Evolutionary conservation across 805 yeast genomes (phyloP), one percentile per base, ranked within the genome.

Genomic region (Scheffersomyces lignosus): DNA sequence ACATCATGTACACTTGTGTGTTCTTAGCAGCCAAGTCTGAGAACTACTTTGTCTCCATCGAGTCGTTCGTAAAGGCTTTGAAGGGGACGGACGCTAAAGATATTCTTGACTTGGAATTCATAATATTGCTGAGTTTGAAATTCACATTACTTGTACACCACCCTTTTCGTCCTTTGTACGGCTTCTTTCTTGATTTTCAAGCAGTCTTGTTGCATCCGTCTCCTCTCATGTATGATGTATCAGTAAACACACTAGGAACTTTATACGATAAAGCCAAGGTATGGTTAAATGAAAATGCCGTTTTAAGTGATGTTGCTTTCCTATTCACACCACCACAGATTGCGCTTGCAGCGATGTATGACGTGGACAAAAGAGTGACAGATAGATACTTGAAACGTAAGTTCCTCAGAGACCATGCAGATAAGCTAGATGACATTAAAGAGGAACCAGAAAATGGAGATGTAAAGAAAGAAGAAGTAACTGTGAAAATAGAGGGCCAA

Each of bases 11-110:
- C 44, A 64, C 72, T 4, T 83, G 96, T 44, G 75, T 93, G 9
- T 93, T 89, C 57, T 66, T 93, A 23, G 96, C 97, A 4, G 90
- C 96, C 29, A 93, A 93, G 61, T 78, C 90, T 13, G 99, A 93
- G 54, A 91, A 93, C 62, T 83, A 79, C 58, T 91, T 90, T 62
- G 83, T 93, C 20, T 78, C 96, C 18, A 85, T 91, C 41, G 83
- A 84, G 29, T 75, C 86, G 8, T 90, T 91, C 56, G 81, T 87
- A 37, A 75, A 77, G 37, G 76, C 83, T 31, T 75, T 91, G 15
- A 80, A 79, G 12, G 82, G 83, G 36, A 77, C 86, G 1, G 77
- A 80, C 25, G 81, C 84, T 1, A 71, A 71, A 13, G 78, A 82
- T 26, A 80, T 93, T 22, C 62, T 91, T 37, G 83, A 81, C 42